Conservation (phyloP, 2,329 filamentous ascomycete species). For the Cordyceps militaris region DNA sequence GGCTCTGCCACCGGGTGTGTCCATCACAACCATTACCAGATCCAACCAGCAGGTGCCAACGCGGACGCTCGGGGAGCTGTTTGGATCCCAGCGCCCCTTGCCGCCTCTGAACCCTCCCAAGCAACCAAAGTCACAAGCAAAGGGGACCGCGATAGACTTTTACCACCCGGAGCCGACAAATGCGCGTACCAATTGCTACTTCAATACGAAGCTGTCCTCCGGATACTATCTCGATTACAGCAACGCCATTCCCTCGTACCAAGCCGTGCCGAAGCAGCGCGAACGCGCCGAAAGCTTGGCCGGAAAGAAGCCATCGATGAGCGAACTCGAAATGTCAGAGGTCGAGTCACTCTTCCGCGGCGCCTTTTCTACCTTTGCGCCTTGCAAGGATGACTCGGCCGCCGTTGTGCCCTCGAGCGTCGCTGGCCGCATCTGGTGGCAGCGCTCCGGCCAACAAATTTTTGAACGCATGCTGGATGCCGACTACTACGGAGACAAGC, state of each 20-base stretch:
- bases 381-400: conserved; percentile 64
- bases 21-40: conserved; percentile 32
- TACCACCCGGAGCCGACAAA: conserved; percentile 49
- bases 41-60: conserved; percentile 38
- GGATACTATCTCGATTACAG: conserved; percentile 67
- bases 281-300: conserved; percentile 64
- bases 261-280: conserved; percentile 56
- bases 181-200: conserved; percentile 55
- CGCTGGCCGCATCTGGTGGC: conserved; percentile 70
- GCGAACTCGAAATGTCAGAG: conserved; percentile 54
- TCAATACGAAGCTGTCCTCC: conserved; percentile 55
- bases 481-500: conserved; percentile 36
- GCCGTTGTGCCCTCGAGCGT: conserved; percentile 62
- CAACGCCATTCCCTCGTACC: conserved; percentile 51
- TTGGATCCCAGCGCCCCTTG: conserved; percentile 59
- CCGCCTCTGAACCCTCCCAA: conserved; percentile 65
- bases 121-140: conserved; percentile 62
- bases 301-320: conserved; percentile 49
- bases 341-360: conserved; percentile 69
- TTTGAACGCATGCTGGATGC: conserved; percentile 59
- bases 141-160: conserved; percentile 48
- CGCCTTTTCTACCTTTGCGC: conserved; percentile 75
- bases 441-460: conserved; percentile 57
- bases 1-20: conserved; percentile 67
- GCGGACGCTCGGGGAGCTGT: conserved; percentile 65